These are phyloP conservation scores for Paramyrothecium roridum DNA, from an alignment of 2,329 filamentous ascomycete genomes.

Conservation along the genomic window DNA sequence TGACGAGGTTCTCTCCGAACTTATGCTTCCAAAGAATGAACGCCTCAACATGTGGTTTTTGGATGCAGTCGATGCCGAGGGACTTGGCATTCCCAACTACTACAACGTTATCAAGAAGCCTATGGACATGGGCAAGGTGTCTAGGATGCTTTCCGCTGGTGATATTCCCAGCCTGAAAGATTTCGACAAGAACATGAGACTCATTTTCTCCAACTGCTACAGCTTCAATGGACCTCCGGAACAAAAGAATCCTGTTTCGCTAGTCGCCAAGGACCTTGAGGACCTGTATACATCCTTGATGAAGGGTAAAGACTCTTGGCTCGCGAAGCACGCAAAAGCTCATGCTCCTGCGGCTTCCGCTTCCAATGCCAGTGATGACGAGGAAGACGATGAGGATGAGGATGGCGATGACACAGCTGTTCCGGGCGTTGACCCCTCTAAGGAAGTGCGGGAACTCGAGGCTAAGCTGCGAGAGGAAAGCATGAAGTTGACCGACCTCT, in stretches of 20 bases:
- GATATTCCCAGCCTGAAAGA: constrained; percentile 81
- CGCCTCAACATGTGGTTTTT: constrained; percentile 71
- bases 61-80: constrained; percentile 86
- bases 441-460: constrained; percentile 48
- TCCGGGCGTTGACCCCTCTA: constrained; percentile 37
- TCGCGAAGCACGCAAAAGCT: constrained; percentile 66
- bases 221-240: constrained; percentile 70
- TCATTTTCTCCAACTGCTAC: constrained; percentile 87
- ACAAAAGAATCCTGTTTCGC: constrained; percentile 67
- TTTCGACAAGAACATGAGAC: constrained; percentile 76
- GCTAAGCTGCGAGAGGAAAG: constrained; percentile 54
- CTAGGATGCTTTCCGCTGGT: constrained; percentile 70
- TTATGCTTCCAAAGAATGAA: constrained; percentile 71
- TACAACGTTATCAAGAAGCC: constrained; percentile 93
- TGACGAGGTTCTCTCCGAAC: constrained; percentile 73
- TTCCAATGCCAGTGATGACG: constrained; percentile 67
- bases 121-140: constrained; percentile 89
- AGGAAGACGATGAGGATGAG: constrained; percentile 69
- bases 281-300: constrained; percentile 73
- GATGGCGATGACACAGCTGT: constrained; percentile 39
- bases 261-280: constrained; percentile 69
- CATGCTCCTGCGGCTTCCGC: constrained; percentile 53
- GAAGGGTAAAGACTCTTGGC: constrained; percentile 76
- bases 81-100: constrained; percentile 89
- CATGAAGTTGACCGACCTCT: constrained; percentile 52